Evolutionary conservation across 805 yeast genomes (phyloP).

Genomic region (Teunomyces gatunensis): DNA sequence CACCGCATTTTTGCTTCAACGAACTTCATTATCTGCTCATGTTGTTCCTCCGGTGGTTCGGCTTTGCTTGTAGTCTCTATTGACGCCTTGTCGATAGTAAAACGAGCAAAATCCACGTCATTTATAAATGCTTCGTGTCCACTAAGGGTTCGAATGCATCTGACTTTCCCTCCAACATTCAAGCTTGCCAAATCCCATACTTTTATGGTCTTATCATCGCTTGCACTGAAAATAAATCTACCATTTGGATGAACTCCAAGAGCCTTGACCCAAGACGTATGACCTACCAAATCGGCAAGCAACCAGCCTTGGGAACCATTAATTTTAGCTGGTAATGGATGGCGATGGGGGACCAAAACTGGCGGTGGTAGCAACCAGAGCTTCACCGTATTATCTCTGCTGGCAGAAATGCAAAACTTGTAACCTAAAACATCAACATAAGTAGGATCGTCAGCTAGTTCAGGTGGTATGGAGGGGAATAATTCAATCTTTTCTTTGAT

Average conservation of each 20-base stretch:
- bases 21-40: constrained; percentile 22
- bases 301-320: constrained; percentile 60
- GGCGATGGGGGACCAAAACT: constrained; percentile 48
- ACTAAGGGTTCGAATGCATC: constrained; percentile 45
- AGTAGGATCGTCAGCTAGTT: constrained; percentile 23
- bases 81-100: constrained; percentile 19
- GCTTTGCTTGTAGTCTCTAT: constrained; percentile 5
- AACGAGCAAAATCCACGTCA: constrained; percentile 53
- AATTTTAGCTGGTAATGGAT: constrained; percentile 50
- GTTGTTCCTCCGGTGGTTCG: constrained; percentile 17
- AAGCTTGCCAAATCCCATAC: constrained; percentile 67
- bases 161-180: constrained; percentile 41
- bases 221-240: constrained; percentile 60
- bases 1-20: constrained; percentile 56
- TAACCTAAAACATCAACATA: constrained; percentile 45
- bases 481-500: constrained; percentile 29
- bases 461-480: constrained; percentile 33
- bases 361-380: constrained; percentile 81
- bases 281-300: constrained; percentile 63
- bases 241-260: constrained; percentile 75
- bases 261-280: constrained; percentile 82
- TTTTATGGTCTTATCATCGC: constrained; percentile 76
- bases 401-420: constrained; percentile 74
- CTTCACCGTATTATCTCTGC: constrained; percentile 71
- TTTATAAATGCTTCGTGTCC: constrained; percentile 80